phyloP scores from a whole-genome alignment of 257 asterid species.

The Scutellaria barbata region DNA sequence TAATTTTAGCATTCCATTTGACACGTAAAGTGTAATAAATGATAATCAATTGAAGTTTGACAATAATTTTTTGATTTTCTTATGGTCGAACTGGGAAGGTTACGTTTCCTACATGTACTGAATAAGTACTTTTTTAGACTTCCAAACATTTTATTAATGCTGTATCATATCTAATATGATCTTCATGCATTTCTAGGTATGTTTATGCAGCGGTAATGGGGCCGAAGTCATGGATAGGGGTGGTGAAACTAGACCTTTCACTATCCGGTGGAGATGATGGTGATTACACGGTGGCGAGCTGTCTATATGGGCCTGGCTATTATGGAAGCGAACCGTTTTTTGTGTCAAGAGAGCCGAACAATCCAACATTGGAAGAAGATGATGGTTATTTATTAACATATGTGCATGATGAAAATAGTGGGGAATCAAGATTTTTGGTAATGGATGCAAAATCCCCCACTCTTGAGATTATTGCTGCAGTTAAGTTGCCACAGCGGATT shows the following conservation, averaged over 20 bases:
- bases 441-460: constrained; percentile 13
- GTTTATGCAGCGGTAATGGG: background rate
- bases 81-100: too few relatives aligned
- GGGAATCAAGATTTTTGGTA: background rate
- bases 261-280: background rate
- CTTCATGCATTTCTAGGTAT: background rate
- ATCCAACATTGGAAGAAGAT: constrained; percentile 17
- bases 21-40: too few relatives aligned
- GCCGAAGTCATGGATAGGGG: background rate
- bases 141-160: too few relatives aligned
- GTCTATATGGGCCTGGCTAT: background rate
- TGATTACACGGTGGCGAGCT: constrained; percentile 20
- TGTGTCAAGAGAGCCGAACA: constrained; percentile 22
- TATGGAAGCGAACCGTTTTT: background rate
- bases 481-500: constrained; percentile 2
- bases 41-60: too few relatives aligned
- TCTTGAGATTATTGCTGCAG: constrained; percentile 3
- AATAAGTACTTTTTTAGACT: too few relatives aligned
- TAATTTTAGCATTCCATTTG: too few relatives aligned
- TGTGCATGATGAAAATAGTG: background rate
- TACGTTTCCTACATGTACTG: too few relatives aligned
- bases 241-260: constrained; percentile 24
- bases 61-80: too few relatives aligned
- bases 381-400: constrained; percentile 17
- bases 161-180: background rate